A percentile compares a stretch with the other conserved stretches of the same genome.
phyloP scores from a whole-genome alignment of 805 yeast species.

The Pichia heedii region DNA sequence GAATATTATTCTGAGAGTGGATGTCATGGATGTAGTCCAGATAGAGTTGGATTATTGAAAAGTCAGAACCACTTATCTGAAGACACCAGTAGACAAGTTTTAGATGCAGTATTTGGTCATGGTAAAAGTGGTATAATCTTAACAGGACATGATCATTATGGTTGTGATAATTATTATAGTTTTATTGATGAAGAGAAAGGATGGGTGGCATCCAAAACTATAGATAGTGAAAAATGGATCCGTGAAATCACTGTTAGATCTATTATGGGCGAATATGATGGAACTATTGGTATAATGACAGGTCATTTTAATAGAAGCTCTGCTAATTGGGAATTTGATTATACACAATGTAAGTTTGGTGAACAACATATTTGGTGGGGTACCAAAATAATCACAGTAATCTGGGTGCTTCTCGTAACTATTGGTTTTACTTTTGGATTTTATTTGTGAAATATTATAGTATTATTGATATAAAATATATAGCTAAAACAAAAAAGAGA shows the following conservation, averaged over 20 bases:
- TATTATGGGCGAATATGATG: conserved; percentile 95
- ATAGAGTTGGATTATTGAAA: conserved; percentile 60
- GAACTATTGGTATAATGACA: conserved; percentile 77
- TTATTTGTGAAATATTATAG: neutral
- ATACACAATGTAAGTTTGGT: conserved; percentile 67
- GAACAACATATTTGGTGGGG: conserved; percentile 97
- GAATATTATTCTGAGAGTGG: conserved; percentile 47
- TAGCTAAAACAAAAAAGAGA: too few species aligned
- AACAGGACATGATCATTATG: conserved; percentile 96
- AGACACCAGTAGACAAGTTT: conserved; percentile 56
- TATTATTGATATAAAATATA: neutral
- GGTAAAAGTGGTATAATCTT: conserved; percentile 67
- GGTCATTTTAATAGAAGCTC: conserved; percentile 47
- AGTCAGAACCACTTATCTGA: conserved; percentile 79
- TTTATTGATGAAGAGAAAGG: conserved; percentile 29
- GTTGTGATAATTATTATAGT: conserved; percentile 70
- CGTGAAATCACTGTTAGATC: conserved; percentile 81
- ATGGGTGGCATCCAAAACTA: conserved; percentile 53
- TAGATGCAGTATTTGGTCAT: conserved; percentile 63
- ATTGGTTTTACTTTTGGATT: neutral
- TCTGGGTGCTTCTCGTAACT: conserved; percentile 26
- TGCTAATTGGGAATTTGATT: conserved; percentile 56
- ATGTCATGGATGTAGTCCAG: conserved; percentile 44
- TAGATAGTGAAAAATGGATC: conserved; percentile 31
- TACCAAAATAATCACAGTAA: conserved; percentile 44